Evolutionary conservation across 2,329 filamentous ascomycete species (phyloP), one percentile per base, ranked within the genome.

Genomic region (Scedosporium dehoogii): DNA sequence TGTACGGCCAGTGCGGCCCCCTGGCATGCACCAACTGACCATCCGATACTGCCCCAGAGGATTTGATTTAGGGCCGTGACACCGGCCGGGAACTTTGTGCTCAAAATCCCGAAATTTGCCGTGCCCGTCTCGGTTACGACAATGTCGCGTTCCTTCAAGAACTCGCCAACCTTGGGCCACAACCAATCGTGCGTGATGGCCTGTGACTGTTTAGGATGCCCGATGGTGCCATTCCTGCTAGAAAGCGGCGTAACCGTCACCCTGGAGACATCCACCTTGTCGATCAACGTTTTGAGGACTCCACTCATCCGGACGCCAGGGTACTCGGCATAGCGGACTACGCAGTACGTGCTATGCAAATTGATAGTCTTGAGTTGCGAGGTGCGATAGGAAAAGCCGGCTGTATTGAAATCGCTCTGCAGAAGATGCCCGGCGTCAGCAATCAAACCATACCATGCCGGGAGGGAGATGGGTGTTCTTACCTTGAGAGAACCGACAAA

Each of bases 41-140:
- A 85, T 23, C 83, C 83, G 63, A 85, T 85, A 66, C 81, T 84
- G 76, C 90, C 72, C 90, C 91, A 76, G 12, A 94, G 83, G 2
- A 90, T 87, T 71, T 94, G 91, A 60, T 85, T 91, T 69, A 96
- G 84, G 18, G 89, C 89, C 6, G 84, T 90, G n/a, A 92, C 89
- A n/a, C 83, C 81, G 2, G 78, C 72, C 0, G 91, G 91, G 76
- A 96, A 94, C 51, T 84, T 83, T 4, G 91, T 92, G 63, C 92
- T 90, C 85, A 89, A 91, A 69, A 94, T 90, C 62, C 92, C 92
- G 72, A 96, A 93, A 75, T 92, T 93, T 63, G 91, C 81, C 0
- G 92, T 96, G 46, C 91, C 92, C 2, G 91, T 96, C 73, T 96
- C 92, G 0, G 91, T 93, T 59, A 96, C 83, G 62, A 96, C 79